Evolutionary conservation across 1,284 basidiomycete species (phyloP).

Genomic region (Papiliotrema terrestris): DNA sequence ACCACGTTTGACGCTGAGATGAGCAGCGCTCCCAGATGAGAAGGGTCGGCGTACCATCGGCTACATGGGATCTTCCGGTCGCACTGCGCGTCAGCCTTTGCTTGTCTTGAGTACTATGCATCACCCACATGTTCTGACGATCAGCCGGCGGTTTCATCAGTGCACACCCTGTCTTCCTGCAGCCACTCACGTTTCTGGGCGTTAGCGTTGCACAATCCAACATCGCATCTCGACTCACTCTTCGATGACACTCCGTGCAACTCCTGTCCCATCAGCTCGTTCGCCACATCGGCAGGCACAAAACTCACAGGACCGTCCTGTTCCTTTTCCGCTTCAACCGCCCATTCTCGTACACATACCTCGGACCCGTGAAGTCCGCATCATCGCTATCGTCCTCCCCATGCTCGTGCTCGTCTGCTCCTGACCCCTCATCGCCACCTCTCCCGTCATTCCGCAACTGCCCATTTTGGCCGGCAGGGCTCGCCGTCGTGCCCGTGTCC

Average conservation of each 20-base stretch:
- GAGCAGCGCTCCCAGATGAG: neutral
- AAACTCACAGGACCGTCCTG: constrained; percentile 40
- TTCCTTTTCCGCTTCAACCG: constrained; percentile 40
- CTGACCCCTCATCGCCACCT: neutral
- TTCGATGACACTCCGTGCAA: constrained; percentile 47
- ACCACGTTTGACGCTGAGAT: constrained; percentile 39
- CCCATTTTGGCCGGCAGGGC: too few species aligned
- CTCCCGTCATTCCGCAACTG: too few species aligned
- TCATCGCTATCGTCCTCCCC: constrained; percentile 8
- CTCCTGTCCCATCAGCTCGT: constrained; percentile 23
- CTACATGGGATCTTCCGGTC: constrained; percentile 48
- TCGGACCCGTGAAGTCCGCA: constrained; percentile 8
- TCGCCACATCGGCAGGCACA: neutral
- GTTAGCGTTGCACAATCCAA: neutral
- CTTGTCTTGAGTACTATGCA: too few species aligned
- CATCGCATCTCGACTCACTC: constrained; percentile 25
- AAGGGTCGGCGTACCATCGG: constrained; percentile 28
- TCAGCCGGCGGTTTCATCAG: constrained; percentile 4
- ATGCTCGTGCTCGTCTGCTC: constrained; percentile 8
- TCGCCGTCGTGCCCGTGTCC: constrained; percentile 4
- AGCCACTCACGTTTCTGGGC: constrained; percentile 35
- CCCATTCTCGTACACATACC: constrained; percentile 21
- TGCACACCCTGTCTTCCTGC: too few species aligned
- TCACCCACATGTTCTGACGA: constrained; percentile 35
- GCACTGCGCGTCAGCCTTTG: constrained; percentile 28